Evolutionary conservation across 2,329 filamentous ascomycete species (phyloP).

Genomic region (Fusarium sp.): DNA sequence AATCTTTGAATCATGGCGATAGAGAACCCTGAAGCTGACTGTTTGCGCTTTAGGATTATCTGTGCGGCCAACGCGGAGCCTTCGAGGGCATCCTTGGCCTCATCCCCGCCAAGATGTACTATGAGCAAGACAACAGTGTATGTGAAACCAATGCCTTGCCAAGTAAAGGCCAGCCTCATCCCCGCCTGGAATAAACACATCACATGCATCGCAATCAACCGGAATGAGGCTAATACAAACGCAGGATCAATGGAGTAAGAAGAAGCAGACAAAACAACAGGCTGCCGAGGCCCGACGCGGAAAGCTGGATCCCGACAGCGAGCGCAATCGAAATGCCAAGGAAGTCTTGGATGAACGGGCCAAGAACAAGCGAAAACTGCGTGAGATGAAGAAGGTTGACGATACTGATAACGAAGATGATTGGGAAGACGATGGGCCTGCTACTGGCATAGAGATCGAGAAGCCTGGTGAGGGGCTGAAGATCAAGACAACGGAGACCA

Average conservation of each 20-base stretch:
- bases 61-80: constrained; percentile 72
- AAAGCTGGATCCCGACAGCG: constrained; percentile 90
- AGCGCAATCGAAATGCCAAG: constrained; percentile 81
- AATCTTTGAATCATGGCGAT: constrained; percentile 12
- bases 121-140: constrained; percentile 85
- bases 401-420: constrained; percentile 57
- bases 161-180: constrained; percentile 2
- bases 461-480: constrained; percentile 72
- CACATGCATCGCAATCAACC: background rate
- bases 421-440: constrained; percentile 54
- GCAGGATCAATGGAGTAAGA: constrained; percentile 90
- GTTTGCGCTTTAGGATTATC: constrained; percentile 57
- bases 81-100: constrained; percentile 89
- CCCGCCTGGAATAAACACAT: constrained; percentile 6
- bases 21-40: constrained; percentile 35
- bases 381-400: constrained; percentile 65
- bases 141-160: constrained; percentile 49
- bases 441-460: constrained; percentile 67
- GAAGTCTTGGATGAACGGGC: constrained; percentile 88
- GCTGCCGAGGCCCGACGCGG: constrained; percentile 83
- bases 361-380: constrained; percentile 81
- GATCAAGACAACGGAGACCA: constrained; percentile 55
- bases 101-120: constrained; percentile 91
- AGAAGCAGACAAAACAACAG: constrained; percentile 95
- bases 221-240: constrained; percentile 24